Evolutionary conservation across 2,329 filamentous ascomycete genomes (phyloP).

Genomic region (Clonostachys rhizophaga): DNA sequence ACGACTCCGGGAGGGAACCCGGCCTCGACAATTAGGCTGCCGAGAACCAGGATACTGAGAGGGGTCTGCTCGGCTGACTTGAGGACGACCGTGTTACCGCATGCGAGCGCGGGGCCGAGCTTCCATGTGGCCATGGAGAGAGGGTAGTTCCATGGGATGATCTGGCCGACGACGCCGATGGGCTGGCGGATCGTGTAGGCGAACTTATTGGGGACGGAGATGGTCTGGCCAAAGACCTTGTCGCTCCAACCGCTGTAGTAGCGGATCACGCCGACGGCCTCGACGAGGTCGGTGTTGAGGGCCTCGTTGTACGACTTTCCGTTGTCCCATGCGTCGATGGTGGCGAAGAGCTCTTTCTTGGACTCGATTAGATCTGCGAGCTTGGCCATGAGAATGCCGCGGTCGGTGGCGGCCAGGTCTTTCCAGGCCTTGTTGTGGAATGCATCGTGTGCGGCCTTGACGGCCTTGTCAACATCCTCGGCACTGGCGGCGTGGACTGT

Average conservation of each 20-base stretch:
- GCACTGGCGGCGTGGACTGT: conserved; percentile 8
- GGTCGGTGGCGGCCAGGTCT: conserved; percentile 56
- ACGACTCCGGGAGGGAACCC: conserved; percentile 70
- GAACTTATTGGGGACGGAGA: conserved; percentile 59
- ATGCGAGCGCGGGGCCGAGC: conserved; percentile 59
- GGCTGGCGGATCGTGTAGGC: conserved; percentile 67
- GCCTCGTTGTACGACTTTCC: conserved; percentile 63
- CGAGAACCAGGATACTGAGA: conserved; percentile 54
- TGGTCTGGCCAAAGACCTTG: conserved; percentile 68
- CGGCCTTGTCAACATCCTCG: conserved; percentile 11
- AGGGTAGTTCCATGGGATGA: conserved; percentile 72
- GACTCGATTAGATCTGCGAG: conserved; percentile 63
- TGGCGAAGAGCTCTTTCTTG: conserved; percentile 42
- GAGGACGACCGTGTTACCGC: conserved; percentile 54
- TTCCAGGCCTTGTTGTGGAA: conserved; percentile 63
- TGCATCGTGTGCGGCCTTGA: conserved; percentile 50
- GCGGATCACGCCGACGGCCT: conserved; percentile 33
- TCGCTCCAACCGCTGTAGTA: conserved; percentile 70
- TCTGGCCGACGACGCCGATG: conserved; percentile 62
- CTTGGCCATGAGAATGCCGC: conserved; percentile 63
- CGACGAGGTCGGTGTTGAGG: conserved; percentile 51
- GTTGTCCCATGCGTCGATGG: conserved; percentile 71
- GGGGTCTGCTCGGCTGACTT: conserved; percentile 62
- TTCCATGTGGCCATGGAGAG: conserved; percentile 70
- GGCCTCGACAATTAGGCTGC: conserved; percentile 59